phyloP scores from a whole-genome alignment of 2,329 filamentous ascomycete genomes.

The Aureobasidium sp. region DNA sequence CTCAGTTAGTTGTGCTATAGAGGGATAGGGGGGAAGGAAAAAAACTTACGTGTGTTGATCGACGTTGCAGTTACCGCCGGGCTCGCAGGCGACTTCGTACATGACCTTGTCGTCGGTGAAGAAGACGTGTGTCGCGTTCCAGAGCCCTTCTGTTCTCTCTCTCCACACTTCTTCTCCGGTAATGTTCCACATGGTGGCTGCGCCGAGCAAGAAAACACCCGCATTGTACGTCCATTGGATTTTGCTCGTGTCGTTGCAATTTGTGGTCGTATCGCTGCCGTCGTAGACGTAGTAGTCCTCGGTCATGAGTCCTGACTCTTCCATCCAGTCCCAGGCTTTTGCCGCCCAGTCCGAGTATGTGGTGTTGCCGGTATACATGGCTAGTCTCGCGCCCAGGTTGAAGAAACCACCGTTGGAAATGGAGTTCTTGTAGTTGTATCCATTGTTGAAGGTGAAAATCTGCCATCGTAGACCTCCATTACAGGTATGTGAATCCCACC shows the following conservation, averaged over 20 bases:
- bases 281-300: constrained; percentile 35
- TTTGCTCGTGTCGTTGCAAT: constrained; percentile 35
- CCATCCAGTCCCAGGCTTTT: constrained; percentile 27
- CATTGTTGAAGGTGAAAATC: constrained; percentile 67
- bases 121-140: constrained; percentile 37
- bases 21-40: neutral
- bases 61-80: constrained; percentile 46
- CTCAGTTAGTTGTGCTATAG: neutral
- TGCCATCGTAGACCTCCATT: constrained; percentile 76
- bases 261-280: constrained; percentile 34
- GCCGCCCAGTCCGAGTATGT: constrained; percentile 57
- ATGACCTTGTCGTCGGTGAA: constrained; percentile 53
- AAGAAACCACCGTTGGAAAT: constrained; percentile 78
- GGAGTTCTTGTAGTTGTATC: constrained; percentile 78
- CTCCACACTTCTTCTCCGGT: constrained; percentile 32
- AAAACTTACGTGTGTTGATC: constrained; percentile 46
- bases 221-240: constrained; percentile 42
- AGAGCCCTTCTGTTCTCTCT: constrained; percentile 45
- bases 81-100: constrained; percentile 59
- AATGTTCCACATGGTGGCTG: constrained; percentile 49
- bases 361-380: constrained; percentile 29
- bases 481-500: constrained; percentile 61
- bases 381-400: constrained; percentile 56
- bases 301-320: constrained; percentile 45
- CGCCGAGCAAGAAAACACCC: constrained; percentile 46